Evolutionary conservation across 1,284 basidiomycete genomes (phyloP), one percentile per base, ranked within the genome.

Genomic region (Moesziomyces aphidis): DNA sequence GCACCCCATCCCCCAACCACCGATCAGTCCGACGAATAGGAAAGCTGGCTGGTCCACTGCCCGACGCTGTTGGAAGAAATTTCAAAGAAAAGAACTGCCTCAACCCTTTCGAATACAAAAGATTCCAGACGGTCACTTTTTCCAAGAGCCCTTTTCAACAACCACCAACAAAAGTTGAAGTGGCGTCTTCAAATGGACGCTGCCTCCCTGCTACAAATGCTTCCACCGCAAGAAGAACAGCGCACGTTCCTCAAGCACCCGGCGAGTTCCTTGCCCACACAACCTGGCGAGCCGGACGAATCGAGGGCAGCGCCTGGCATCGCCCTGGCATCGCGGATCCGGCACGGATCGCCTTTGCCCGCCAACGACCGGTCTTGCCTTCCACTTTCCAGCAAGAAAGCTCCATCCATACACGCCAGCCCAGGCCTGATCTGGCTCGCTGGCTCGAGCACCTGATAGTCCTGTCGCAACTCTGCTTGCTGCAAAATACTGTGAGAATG

Each of bases 21-120:
- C 55, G 55, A 57, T 57, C 55, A 50, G 55, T 57, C 55, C 39
- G 44, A 45, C 55, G 55, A 57, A 57, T 57, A 45, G 36, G 42
- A 43, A 45, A n/a, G 39, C 39, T 1, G 17, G 39, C 39, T 42
- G 11, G 39, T 19, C 39, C 19, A 15, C 39, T 42, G 39, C 39
- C 39, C 17, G 4, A 17, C 39, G 15, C 6, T 7, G 5, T 19
- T 19, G 39, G 15, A 42, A 42, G 39, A 42, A 42, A 42, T 19
- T 42, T 11, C 8, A 39, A 34, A 42, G 28, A 23, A 51, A n/a
- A 23, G 19, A 31, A 19, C 23, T 28, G 24, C 13, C 19, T 42
- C 17, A 19, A 42, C 7, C 19, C 13, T 42, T 19, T 42, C 5
- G 39, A 42, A 42, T 42, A 19, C 19, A 42, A 17, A n/a, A 42